Base-by-base conservation (phyloP, 805 yeast species). In the Trichomonascus vanleenenianus region DNA sequence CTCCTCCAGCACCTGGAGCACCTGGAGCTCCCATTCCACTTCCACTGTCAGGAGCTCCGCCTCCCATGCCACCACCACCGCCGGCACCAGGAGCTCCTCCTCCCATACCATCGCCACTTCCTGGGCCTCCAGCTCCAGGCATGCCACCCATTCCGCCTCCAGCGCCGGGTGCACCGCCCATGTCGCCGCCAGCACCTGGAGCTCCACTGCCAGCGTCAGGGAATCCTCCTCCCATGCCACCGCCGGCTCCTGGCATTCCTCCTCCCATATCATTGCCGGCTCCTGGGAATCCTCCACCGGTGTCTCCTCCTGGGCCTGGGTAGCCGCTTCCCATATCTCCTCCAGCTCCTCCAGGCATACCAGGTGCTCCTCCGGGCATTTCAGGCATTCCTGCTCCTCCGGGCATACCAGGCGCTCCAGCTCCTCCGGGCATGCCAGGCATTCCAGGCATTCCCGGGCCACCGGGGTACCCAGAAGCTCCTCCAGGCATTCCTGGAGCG, bases 141-240 rank as follows among this genome's bases (percentile, higher is more conserved):
- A 43, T 39, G 22, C 49, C 46, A 7, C 44, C 49, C 1, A 42
- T 30, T 4, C 46, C 43, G 14, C 35, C 39, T n/a, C 40, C 42
- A 34, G 43, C 37, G 3, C 37, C 42, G 10, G 48, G 43, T 20
- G 42, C 40, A 14, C 42, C 40, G 19, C 43, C 43, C 20, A 15
- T 18, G 14, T 43, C 47, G 4, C 33, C 32, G 18, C 31, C 51
- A 19, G 44, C 42, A 18, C 37, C 39, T 16, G 40, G 37, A 19
- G 42, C 44, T 30, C 16, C 34, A 15, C 48, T 44, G n/a, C 25
- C 36, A 40, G 32, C 40, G 3, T 9, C 20, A 32, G 35, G 27
- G 10, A 35, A 40, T 15, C 22, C 30, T 14, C 39, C 43, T 39
- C 40, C 34, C 9, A n/a, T 27, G 16, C 32, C 41, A 34, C 12